Conservation (phyloP, 2,329 filamentous ascomycete species). For the Neofusicoccum sp. region DNA sequence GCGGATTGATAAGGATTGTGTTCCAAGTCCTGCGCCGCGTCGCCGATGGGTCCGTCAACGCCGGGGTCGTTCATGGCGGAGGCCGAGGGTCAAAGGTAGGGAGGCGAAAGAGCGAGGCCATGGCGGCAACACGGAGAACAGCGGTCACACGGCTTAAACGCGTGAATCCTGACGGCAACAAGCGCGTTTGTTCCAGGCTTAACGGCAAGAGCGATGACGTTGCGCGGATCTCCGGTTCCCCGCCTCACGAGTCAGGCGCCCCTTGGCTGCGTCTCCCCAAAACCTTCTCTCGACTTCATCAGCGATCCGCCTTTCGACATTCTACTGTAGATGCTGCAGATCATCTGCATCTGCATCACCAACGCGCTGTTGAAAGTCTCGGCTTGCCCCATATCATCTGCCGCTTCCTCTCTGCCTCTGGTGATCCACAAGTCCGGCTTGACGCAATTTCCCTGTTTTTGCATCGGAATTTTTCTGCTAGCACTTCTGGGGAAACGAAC, state of each 20-base stretch:
- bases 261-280: not conserved
- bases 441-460: not conserved
- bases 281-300: constrained; percentile 8
- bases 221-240: not conserved
- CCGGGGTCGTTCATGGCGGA: constrained; percentile 53
- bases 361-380: not conserved
- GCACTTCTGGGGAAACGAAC: too few species aligned
- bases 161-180: not conserved
- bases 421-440: not conserved
- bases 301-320: not conserved
- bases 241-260: not conserved
- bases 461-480: too few species aligned
- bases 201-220: constrained; percentile 5
- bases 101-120: not conserved
- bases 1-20: constrained; percentile 32
- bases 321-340: too few species aligned
- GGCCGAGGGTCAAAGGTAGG: not conserved
- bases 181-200: not conserved
- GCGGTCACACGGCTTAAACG: not conserved
- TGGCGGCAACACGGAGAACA: not conserved
- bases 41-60: constrained; percentile 48
- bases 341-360: not conserved
- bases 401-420: not conserved
- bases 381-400: not conserved
- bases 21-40: constrained; percentile 48